A percentile compares a stretch with the other conserved stretches of the same genome.
These are phyloP conservation scores for Paramecium primaurelia DNA, from an alignment of 73 alveolate species.

Conservation along the genomic window DNA sequence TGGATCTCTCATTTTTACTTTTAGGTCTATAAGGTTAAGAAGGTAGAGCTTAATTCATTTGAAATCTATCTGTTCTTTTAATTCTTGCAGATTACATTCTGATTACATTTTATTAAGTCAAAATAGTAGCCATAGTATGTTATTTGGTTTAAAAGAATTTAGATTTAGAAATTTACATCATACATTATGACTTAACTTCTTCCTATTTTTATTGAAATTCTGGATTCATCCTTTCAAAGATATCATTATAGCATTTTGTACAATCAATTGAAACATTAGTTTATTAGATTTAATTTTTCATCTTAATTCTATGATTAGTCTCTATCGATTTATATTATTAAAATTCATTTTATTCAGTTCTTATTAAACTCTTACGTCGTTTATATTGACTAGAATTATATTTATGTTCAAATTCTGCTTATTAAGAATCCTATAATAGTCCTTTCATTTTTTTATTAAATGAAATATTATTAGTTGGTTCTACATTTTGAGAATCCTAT, in stretches of 20 bases:
- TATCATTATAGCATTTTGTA: not conserved
- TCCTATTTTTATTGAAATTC: not conserved
- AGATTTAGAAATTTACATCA: not conserved
- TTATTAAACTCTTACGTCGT: not conserved
- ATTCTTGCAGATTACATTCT: not conserved
- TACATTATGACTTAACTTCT: not conserved
- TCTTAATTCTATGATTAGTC: not conserved
- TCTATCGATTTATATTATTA: not conserved
- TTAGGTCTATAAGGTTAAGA: not conserved
- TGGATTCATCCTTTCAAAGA: not conserved
- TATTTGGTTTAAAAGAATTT: not conserved
- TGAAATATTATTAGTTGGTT: not conserved
- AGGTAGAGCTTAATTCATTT: not conserved
- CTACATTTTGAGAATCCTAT: not conserved
- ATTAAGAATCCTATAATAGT: not conserved
- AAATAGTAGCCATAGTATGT: not conserved
- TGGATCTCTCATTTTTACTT: not conserved
- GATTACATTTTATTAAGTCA: not conserved
- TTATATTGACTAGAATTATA: not conserved
- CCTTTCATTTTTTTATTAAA: not conserved
- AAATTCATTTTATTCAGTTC: not conserved
- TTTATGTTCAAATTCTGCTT: not conserved
- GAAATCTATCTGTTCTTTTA: not conserved
- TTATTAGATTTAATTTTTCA: not conserved
- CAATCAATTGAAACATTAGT: not conserved